Evolutionary conservation across 2,329 filamentous ascomycete species (phyloP).

Genomic region (Aaosphaeria arxii): DNA sequence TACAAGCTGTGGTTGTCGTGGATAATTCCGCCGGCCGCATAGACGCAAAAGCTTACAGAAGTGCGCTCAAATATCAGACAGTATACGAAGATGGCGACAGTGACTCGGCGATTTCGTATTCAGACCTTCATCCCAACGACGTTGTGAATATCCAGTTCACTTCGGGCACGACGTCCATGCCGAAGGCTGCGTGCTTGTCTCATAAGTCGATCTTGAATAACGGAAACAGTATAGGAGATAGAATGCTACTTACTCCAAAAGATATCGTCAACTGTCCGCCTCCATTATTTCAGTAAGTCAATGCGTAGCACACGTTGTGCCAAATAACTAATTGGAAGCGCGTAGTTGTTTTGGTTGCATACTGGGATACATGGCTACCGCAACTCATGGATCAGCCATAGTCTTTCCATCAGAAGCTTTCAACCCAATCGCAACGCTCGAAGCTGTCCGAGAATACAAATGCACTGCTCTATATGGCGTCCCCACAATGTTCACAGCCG

Average conservation of each 20-base stretch:
- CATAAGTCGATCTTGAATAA: slow-evolving; percentile 92
- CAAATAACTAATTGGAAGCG: slow-evolving; percentile 2
- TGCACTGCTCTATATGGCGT: slow-evolving; percentile 80
- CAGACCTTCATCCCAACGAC: slow-evolving; percentile 59
- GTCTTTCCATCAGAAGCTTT: slow-evolving; percentile 87
- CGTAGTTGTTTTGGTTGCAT: slow-evolving; percentile 79
- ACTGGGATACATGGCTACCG: slow-evolving; percentile 93
- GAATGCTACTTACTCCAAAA: slow-evolving; percentile 73
- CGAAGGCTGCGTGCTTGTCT: slow-evolving; percentile 86
- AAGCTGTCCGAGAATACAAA: slow-evolving; percentile 60
- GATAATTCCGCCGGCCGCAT: slow-evolving; percentile 68
- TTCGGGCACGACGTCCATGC: slow-evolving; percentile 84
- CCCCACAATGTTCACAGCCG: slow-evolving; percentile 89
- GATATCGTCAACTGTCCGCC: slow-evolving; percentile 70
- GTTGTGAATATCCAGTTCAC: slow-evolving; percentile 96
- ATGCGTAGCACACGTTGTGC: background rate
- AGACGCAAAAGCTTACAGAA: slow-evolving; percentile 36
- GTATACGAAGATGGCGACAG: slow-evolving; percentile 46
- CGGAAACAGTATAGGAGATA: slow-evolving; percentile 74
- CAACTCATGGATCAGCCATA: slow-evolving; percentile 76
- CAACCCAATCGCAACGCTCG: slow-evolving; percentile 70
- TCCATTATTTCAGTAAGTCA: slow-evolving; percentile 48
- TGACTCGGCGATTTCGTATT: slow-evolving; percentile 42
- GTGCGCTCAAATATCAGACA: slow-evolving; percentile 42
- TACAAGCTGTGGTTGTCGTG: slow-evolving; percentile 70